Evolutionary conservation across 805 yeast genomes (phyloP).

Genomic region (Candida coquimbonensis): DNA sequence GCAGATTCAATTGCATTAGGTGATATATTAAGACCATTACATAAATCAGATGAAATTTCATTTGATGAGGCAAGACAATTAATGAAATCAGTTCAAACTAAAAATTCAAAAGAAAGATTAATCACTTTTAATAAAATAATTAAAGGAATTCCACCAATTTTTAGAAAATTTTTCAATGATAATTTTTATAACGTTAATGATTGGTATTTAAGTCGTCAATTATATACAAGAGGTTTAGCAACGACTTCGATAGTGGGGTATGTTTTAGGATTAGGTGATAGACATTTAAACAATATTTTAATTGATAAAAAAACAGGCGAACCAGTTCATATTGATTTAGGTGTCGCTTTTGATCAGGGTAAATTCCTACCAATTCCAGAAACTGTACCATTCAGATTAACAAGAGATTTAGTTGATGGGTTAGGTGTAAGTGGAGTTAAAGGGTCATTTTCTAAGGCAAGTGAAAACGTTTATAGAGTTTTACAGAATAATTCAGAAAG

Average conservation of each 20-base stretch:
- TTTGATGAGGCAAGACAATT: slow-evolving; percentile 51
- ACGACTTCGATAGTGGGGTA: slow-evolving; percentile 82
- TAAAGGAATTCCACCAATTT: slow-evolving; percentile 51
- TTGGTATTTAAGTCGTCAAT: slow-evolving; percentile 65
- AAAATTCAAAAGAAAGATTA: slow-evolving; percentile 36
- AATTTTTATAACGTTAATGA: slow-evolving; percentile 57
- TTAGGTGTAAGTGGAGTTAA: slow-evolving; percentile 82
- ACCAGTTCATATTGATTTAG: slow-evolving; percentile 92
- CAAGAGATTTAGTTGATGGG: slow-evolving; percentile 88
- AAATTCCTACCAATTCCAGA: slow-evolving; percentile 80
- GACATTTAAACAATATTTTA: slow-evolving; percentile 87
- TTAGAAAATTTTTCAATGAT: slow-evolving; percentile 64
- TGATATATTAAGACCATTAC: slow-evolving; percentile 62
- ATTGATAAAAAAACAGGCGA: slow-evolving; percentile 81
- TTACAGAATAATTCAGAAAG: slow-evolving; percentile 59
- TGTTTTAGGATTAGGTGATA: slow-evolving; percentile 87
- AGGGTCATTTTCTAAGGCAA: slow-evolving; percentile 67
- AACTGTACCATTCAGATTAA: slow-evolving; percentile 85
- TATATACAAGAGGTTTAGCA: slow-evolving; percentile 74
- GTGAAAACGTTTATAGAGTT: slow-evolving; percentile 67
- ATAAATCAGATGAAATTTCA: slow-evolving; percentile 42
- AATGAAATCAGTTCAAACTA: slow-evolving; percentile 54
- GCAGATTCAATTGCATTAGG: slow-evolving; percentile 63
- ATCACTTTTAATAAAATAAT: slow-evolving; percentile 41
- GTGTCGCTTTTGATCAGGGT: slow-evolving; percentile 96